Percentiles rank a stretch among this genome's conserved stretches.
Conservation (phyloP, 495 filamentous ascomycete genomes). For the Articulospora tetracladia region DNA sequence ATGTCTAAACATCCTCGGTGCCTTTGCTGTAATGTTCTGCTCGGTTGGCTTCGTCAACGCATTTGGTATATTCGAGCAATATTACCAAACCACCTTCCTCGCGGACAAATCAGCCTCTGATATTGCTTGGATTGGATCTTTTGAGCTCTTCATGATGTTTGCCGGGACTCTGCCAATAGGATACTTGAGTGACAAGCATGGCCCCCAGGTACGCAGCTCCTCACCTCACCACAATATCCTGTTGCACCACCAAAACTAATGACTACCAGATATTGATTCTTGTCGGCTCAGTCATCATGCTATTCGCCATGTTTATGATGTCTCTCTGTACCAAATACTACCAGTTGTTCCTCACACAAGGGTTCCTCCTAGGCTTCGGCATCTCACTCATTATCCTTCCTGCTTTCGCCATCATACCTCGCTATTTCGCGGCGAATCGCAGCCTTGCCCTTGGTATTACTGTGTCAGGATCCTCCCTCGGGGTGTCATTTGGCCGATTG, state of each 20-base stretch:
- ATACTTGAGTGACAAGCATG: constrained; percentile 50
- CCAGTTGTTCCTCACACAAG: constrained; percentile 74
- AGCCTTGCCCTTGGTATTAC: constrained; percentile 67
- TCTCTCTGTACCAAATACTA: constrained; percentile 60
- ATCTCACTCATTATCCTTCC: constrained; percentile 72
- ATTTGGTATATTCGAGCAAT: constrained; percentile 71
- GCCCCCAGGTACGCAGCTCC: constrained; percentile 40
- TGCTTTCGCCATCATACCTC: constrained; percentile 56
- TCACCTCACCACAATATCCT: neutral
- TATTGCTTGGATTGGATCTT: constrained; percentile 57
- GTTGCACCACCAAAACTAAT: neutral
- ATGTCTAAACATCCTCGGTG: constrained; percentile 6
- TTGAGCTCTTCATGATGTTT: constrained; percentile 49
- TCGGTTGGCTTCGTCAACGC: constrained; percentile 16
- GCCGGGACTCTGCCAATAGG: constrained; percentile 47
- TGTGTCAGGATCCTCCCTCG: constrained; percentile 59
- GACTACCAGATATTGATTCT: constrained; percentile 35
- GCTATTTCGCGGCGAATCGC: constrained; percentile 31
- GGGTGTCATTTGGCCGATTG: constrained; percentile 71
- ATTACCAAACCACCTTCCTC: constrained; percentile 50
- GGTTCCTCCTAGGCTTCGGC: constrained; percentile 65
- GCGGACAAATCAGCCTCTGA: constrained; percentile 34
- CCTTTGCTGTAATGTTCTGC: constrained; percentile 13
- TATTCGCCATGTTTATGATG: constrained; percentile 66
- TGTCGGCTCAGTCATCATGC: constrained; percentile 48